Base-by-base conservation (phyloP, 2,329 filamentous ascomycete genomes). In the Venturia pyrina region DNA sequence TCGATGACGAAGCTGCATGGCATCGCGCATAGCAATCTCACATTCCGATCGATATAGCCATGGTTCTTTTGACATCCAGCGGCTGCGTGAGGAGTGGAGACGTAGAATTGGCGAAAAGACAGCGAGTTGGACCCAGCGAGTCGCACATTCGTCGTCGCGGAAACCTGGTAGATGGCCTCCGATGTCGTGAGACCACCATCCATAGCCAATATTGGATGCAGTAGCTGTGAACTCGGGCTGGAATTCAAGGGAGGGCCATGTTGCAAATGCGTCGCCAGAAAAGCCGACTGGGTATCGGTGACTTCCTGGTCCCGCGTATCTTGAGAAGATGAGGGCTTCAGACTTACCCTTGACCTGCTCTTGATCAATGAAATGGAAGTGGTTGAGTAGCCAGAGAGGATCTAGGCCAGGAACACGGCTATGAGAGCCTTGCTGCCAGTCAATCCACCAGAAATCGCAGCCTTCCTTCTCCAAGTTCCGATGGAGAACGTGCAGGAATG, bases 131-230 rank as follows among this genome's bases (percentile, higher is more conserved):
- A 86, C 78, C 86, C 85, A 88, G 21, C 86, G 79, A 1, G 82
- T 79, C 1, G 80, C 78, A 8, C 87, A 76, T 69, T 88, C 83
- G 63, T 87, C 85, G 62, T 85, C 83, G 6, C 82, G 80, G 48
- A 74, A 74, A 4, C 86, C 86, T 1, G 74, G 71, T 69, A 83
- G 82, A 71, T 88, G 86, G 0, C 86, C 86, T n/a, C 86, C 86
- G 37, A 88, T 86, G 68, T 88, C 86, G 71, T 88, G 85, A 62
- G 82, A 85, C 86, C 86, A 88, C 85, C 85, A 88, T 1, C 85
- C 86, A 68, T 85, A 88, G 0, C 86, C 86, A 67, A 88, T 86
- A 72, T 89, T 88, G 11, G 84, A 85, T 0, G 86, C 84, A 0
- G 83, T 87, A 3, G 85, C 83, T 0, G 86, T 89, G 70, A 88